Conservation (phyloP, 257 asterid species). For the Forsythia suspensa region DNA sequence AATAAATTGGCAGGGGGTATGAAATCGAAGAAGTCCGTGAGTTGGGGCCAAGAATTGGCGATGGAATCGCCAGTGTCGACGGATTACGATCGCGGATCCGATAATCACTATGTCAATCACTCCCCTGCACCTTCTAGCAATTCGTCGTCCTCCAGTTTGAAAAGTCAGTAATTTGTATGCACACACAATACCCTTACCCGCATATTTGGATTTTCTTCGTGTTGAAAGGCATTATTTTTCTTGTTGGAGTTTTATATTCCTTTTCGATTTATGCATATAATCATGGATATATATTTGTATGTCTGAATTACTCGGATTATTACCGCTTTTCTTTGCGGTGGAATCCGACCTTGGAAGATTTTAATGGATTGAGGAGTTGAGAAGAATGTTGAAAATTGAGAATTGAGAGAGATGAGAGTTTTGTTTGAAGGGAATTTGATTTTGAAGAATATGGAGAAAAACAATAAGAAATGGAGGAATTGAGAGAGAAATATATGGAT, state of each 20-base stretch:
- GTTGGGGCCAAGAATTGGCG: constrained; percentile 80
- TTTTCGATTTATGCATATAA: neutral
- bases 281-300: no score
- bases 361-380: no score
- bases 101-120: constrained; percentile 64
- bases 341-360: no score
- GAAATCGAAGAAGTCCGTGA: constrained; percentile 74
- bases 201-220: neutral
- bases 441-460: no score
- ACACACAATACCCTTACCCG: neutral
- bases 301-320: no score
- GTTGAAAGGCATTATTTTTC: constrained; percentile 20
- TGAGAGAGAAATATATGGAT: no score
- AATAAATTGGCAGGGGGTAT: constrained; percentile 30
- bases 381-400: no score
- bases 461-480: no score
- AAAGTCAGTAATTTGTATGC: constrained; percentile 43
- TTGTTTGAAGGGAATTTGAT: no score
- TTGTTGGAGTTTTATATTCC: constrained; percentile 24
- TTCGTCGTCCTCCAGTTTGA: constrained; percentile 64
- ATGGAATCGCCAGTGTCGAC: constrained; percentile 59
- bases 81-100: constrained; percentile 50
- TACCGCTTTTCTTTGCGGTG: no score
- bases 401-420: no score
- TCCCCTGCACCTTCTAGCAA: constrained; percentile 49